Evolutionary conservation across 768 basidiomycete species (phyloP).

Genomic region (Pisolithus microcarpus): DNA sequence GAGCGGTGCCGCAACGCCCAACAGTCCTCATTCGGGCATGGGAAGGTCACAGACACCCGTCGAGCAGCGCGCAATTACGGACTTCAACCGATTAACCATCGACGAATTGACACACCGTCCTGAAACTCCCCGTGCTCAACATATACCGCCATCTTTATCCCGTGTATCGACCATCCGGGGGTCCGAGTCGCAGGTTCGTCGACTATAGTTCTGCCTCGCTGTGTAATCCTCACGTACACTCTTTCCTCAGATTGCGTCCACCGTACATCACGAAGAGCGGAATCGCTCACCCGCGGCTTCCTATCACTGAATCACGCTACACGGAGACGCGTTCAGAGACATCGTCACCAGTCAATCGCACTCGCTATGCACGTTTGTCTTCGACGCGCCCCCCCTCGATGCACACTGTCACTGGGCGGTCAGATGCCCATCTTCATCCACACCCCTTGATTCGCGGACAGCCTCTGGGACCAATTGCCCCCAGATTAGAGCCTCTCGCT

Average conservation of each 20-base stretch:
- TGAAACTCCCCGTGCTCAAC: constrained; percentile 26
- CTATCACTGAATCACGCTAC: constrained; percentile 14
- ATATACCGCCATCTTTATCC: constrained; percentile 22
- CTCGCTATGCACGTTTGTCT: constrained; percentile 33
- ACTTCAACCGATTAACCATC: constrained; percentile 4
- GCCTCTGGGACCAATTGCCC: constrained; percentile 43
- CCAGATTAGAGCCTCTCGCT: constrained; percentile 44
- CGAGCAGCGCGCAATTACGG: constrained; percentile 15
- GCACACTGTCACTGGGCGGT: constrained; percentile 43
- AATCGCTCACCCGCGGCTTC: constrained; percentile 11
- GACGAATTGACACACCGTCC: constrained; percentile 17
- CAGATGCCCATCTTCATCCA: constrained; percentile 44
- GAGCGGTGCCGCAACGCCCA: constrained; percentile 67
- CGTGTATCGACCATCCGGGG: constrained; percentile 28
- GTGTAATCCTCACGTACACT: constrained; percentile 14
- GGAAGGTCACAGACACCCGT: constrained; percentile 24
- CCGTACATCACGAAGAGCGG: constrained; percentile 8
- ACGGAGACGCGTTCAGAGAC: constrained; percentile 32
- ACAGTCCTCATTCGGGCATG: constrained; percentile 40
- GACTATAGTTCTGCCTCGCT: background rate
- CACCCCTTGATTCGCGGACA: constrained; percentile 75
- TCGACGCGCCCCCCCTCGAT: constrained; percentile 56
- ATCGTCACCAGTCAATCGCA: constrained; percentile 33
- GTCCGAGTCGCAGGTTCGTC: constrained; percentile 17
- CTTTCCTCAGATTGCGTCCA: constrained; percentile 9